These are phyloP conservation scores for Pugionium cornutum DNA, from an alignment of 345 rosid species.

Conservation along the genomic window DNA sequence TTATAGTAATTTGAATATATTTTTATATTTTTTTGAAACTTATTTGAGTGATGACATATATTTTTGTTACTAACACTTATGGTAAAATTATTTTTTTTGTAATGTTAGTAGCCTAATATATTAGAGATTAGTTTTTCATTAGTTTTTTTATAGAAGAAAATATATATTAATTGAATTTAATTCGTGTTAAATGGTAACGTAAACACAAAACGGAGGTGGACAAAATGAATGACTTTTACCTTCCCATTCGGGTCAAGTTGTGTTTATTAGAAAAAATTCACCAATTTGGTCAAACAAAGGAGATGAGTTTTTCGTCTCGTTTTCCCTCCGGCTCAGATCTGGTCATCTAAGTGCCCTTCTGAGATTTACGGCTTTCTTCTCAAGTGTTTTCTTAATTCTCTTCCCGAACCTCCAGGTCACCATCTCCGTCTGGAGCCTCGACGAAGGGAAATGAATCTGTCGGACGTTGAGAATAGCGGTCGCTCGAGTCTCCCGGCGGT, in stretches of 20 bases:
- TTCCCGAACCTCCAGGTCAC: constrained; percentile 14
- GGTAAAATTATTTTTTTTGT: too few relatives aligned
- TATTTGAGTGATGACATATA: too few relatives aligned
- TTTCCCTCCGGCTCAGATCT: constrained; percentile 29
- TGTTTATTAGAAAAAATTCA: constrained; percentile 24
- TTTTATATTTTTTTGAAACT: too few relatives aligned
- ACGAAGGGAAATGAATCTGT: constrained; percentile 47
- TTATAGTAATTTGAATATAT: too few relatives aligned
- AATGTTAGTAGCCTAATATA: too few relatives aligned
- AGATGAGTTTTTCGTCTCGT: constrained; percentile 2
- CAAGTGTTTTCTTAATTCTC: constrained; percentile 22
- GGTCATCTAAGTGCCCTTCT: constrained; percentile 16
- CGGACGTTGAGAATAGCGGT: constrained; percentile 50
- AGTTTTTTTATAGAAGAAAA: too few relatives aligned
- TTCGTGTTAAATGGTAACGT: too few relatives aligned
- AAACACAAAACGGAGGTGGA: too few relatives aligned
- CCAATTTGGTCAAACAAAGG: constrained; percentile 27
- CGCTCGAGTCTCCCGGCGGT: constrained; percentile 45
- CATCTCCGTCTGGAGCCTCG: constrained; percentile 22
- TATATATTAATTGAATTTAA: too few relatives aligned
- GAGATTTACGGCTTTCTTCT: constrained; percentile 8
- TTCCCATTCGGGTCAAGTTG: constrained; percentile 17
- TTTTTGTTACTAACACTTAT: too few relatives aligned
- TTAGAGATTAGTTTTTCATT: too few relatives aligned
- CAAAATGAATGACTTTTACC: too few relatives aligned